Evolutionary conservation across 2,329 filamentous ascomycete species (phyloP), one percentile per base, ranked within the genome.

Genomic region (Dothiorella sarmentorum): DNA sequence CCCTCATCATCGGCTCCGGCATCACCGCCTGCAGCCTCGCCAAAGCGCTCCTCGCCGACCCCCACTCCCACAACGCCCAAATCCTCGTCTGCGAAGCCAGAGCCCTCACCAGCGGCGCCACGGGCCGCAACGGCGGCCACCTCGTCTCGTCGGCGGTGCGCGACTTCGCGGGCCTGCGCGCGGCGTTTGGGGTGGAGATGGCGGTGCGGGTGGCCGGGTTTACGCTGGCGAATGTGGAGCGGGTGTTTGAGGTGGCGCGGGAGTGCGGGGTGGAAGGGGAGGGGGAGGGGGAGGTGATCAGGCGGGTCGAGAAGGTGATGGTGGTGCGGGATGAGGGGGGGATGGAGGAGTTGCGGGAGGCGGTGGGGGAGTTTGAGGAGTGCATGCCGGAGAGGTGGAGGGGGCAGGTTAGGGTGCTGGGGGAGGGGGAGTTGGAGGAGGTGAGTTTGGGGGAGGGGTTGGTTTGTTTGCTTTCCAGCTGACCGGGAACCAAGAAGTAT

Each of bases 11-110:
- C 11, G 49, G 49, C 24, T 82, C 80, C 33, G 82, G 82, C 1
- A 83, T 84, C 60, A 78, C 80, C 1, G 80, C 75, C 9, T 75
- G 73, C 3, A 71, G 73, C 18, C 67, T 77, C 15, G 76, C 75
- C 3, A 65, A 72, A 18, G 69, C 72, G 3, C 57, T 74, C 2
- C 64, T 74, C 24, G 52, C n/a, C n/a, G n/a, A n/a, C n/a, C n/a
- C n/a, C n/a, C n/a, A n/a, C n/a, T n/a, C n/a, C n/a, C n/a, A n/a
- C n/a, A n/a, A n/a, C 18, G 59, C 62, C 29, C 62, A 56, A n/a
- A 51, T 83, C 4, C 72, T 79, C 2, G 75, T 83, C 7, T 49
- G 71, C 3, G 69, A 71, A 35, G 69, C 69, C 3, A 63, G 69
- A 9, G 62, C 63, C 2, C 49, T 70, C 7, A 62, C 64, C 31